Base-by-base conservation (phyloP, 2,329 filamentous ascomycete genomes). In the Elsinoe batatas region DNA sequence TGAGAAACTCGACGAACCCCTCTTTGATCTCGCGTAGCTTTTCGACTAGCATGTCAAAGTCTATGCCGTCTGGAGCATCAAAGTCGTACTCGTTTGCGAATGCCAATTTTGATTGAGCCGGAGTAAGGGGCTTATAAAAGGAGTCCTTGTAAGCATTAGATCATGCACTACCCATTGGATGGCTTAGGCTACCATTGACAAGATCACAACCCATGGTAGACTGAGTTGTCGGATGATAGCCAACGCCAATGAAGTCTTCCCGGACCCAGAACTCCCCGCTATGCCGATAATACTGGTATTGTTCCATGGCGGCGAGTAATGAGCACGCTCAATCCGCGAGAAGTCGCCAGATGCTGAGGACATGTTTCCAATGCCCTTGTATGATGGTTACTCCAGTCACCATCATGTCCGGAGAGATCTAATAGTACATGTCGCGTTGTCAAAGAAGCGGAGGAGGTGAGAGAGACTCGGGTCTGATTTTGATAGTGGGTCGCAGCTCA, bases 231-330 rank as follows among this genome's bases (percentile, higher is more conserved):
- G 85, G 61, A 97, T 88, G 63, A 98, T 95, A 61, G 91, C 89
- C 68, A 94, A 81, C 32, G 93, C 91, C 54, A 98, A 75, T 5
- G 91, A 96, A 5, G 91, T 96, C 76, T 98, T 98, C 57, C 91
- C 84, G 22, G 91, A 97, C 40, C 93, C 93, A 26, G 91, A 97
- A 71, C 88, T 93, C 36, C 93, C 93, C 61, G 93, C 91, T 64
- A 98, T 86, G 51, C 90, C 93, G 68, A 98, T 96, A 65, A 98
- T 96, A 73, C 88, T 91, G 64, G 95, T 84, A 72, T 97, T 87
- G 53, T 87, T 88, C 93, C 93, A 98, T 69, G 93, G 93, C 59
- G 93, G 93, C 60, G 85, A 87, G 72, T 97, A 98, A 64, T 90
- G 86, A 61, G 82, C 84, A 61, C 68, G 62, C 44, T 66, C 57